Evolutionary conservation across 768 basidiomycete genomes (phyloP).

Genomic region (Porpolomopsis calyptriformis): DNA sequence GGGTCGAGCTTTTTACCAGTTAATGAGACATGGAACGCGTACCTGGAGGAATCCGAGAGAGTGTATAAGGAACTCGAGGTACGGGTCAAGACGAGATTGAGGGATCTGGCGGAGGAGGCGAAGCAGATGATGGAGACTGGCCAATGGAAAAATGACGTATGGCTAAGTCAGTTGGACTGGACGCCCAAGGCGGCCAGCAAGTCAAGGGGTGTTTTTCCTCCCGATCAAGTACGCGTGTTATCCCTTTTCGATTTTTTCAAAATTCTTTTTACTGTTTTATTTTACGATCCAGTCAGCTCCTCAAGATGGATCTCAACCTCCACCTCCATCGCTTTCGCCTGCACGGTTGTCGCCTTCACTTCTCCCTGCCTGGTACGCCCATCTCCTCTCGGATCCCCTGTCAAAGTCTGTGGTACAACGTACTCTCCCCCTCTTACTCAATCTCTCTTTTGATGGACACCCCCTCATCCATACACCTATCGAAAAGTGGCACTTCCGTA

Average conservation of each 20-base stretch:
- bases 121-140: slow-evolving; percentile 37
- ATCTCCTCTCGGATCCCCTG: slow-evolving; percentile 35
- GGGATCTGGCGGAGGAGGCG: slow-evolving; percentile 61
- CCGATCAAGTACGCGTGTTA: slow-evolving; percentile 15
- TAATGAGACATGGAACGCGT: slow-evolving; percentile 80
- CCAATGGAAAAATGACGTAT: slow-evolving; percentile 63
- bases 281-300: not conserved
- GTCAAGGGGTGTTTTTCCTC: slow-evolving; percentile 46
- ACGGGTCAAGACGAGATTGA: slow-evolving; percentile 57
- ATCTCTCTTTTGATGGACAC: slow-evolving; percentile 46
- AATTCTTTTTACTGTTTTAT: not conserved
- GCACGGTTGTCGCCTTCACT: not conserved
- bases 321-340: not conserved
- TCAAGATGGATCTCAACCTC: not conserved
- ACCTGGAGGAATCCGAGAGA: slow-evolving; percentile 66
- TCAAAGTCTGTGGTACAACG: slow-evolving; percentile 33
- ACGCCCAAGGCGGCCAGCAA: slow-evolving; percentile 71
- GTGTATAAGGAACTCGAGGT: slow-evolving; percentile 69
- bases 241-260: not conserved
- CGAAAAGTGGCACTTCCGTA: slow-evolving; percentile 69
- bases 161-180: slow-evolving; percentile 93
- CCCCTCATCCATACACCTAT: slow-evolving; percentile 45
- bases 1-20: slow-evolving; percentile 86
- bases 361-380: slow-evolving; percentile 47
- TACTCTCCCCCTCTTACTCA: slow-evolving; percentile 59